phyloP scores from a whole-genome alignment of 345 rosid genomes.

The Moringa oleifera region DNA sequence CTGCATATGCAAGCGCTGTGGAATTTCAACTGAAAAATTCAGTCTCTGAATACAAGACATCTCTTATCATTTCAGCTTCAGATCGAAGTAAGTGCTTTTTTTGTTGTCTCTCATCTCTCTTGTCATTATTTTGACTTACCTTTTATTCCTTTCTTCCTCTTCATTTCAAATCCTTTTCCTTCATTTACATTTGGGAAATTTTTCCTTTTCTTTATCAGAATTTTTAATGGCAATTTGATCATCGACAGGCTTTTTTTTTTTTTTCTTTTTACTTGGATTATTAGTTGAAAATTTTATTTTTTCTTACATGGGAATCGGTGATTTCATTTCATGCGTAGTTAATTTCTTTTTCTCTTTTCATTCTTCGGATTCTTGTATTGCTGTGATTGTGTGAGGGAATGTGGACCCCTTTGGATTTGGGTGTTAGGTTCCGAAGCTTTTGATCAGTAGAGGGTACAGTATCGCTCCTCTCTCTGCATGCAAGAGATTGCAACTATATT shows the following conservation, averaged over 20 bases:
- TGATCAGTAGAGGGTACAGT: not conserved
- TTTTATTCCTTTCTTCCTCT: not conserved
- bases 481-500: conserved; percentile 3
- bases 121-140: not conserved
- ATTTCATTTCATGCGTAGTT: conserved; percentile 7
- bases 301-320: not conserved
- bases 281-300: not conserved
- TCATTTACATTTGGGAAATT: not conserved
- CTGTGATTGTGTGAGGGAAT: not conserved
- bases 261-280: not conserved
- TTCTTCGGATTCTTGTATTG: not conserved
- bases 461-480: conserved; percentile 6
- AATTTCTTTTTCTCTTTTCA: not conserved
- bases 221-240: conserved; percentile 5
- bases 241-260: not conserved
- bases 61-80: not conserved
- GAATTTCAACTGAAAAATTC: not conserved
- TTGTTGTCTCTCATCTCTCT: not conserved
- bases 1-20: conserved; percentile 14
- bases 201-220: not conserved
- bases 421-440: not conserved
- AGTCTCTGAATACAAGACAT: not conserved
- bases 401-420: conserved; percentile 5
- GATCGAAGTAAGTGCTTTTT: conserved; percentile 11
- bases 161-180: not conserved